Evolutionary conservation across 495 filamentous ascomycete genomes (phyloP).

Genomic region (Apiosordaria backusii): DNA sequence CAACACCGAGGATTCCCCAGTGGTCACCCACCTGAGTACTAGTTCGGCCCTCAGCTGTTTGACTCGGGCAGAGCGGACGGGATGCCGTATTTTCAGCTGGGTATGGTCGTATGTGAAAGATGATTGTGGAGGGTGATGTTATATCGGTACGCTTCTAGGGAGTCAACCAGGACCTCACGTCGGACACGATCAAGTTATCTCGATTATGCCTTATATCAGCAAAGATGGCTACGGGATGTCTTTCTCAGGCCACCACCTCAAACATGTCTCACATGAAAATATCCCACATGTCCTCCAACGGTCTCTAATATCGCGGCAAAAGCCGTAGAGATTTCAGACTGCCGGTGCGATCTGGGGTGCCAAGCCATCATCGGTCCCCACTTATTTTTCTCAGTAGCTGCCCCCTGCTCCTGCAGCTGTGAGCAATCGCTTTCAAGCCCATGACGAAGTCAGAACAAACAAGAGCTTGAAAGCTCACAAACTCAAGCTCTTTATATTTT

Average conservation of each 20-base stretch:
- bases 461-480: slow-evolving; percentile 1
- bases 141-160: too few species aligned
- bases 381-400: not conserved
- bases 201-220: not conserved
- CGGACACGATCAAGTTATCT: not conserved
- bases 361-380: not conserved
- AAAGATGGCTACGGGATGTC: too few species aligned
- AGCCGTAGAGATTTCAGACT: not conserved
- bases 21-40: not conserved
- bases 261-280: too few species aligned
- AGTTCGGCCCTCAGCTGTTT: not conserved
- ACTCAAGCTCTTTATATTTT: not conserved
- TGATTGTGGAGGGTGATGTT: not conserved
- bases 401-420: not conserved
- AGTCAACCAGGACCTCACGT: not conserved
- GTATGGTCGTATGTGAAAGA: not conserved
- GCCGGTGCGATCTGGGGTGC: not conserved
- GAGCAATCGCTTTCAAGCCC: not conserved
- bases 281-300: not conserved
- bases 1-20: not conserved
- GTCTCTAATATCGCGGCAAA: not conserved
- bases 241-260: too few species aligned
- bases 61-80: not conserved
- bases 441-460: not conserved
- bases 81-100: not conserved